Evolutionary conservation across 306 rosid genomes (phyloP), one percentile per base, ranked within the genome.

Genomic region (Crataegus laevigata): DNA sequence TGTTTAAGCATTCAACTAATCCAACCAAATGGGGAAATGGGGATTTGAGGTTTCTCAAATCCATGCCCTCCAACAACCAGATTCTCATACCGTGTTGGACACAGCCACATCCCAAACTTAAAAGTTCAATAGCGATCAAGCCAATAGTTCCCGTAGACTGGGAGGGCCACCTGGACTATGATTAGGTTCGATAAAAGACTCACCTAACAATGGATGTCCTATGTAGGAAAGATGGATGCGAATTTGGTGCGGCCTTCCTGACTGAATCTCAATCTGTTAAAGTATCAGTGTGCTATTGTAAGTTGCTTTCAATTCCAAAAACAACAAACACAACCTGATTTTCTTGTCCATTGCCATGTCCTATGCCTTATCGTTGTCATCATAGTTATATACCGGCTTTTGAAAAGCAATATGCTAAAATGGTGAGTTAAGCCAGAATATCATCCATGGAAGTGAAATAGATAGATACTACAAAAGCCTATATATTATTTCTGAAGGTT

Each of bases 161-260:
- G 26, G 55, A 38, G 43, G 5, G 30, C 25, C 30, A 28, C 36
- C 25, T 32, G 40, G 70, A 12, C 32, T 19, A 69, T 69, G 24
- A 43, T 17, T 6, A n/a, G 43, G 30, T 24, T 25, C 57, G 5
- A 50, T 17, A 5, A 51, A 52, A 32, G 25, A 61, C 55, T 85
- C 82, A 94, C 98, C 98, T 47, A 88, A 14, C 72, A 91, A 80
- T 74, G 96, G 97, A 84, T 94, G 91, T 65, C 97, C 96, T 42
- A 94, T 82, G 89, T 85, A 91, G 79, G 97, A 86, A 55, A 94
- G 98, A 79, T 94, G 98, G 75, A 94, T 91, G 60, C 96, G 97
- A 71, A 94, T 94, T 83, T 94, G 98, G 85, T 91, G 98, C 18
- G 98, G 97, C 36, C 98, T 85, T 73, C 98, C 96, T 9, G 98